Evolutionary conservation across 305 asterid genomes (phyloP).

Genomic region (Plantago coronopus): DNA sequence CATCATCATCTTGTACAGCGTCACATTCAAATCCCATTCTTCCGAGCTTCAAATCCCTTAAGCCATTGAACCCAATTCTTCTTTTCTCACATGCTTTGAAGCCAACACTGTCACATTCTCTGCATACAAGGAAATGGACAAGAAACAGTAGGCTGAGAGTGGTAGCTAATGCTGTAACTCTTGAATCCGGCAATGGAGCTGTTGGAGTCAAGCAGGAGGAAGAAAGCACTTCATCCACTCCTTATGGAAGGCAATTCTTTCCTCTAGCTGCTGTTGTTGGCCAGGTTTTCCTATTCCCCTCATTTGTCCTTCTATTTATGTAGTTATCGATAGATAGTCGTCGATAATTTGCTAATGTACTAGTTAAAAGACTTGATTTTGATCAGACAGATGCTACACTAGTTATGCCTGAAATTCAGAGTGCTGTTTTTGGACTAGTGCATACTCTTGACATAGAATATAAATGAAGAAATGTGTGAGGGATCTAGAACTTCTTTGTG

Average conservation of each 20-base stretch:
- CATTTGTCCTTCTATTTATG: no score
- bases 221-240: constrained; percentile 24
- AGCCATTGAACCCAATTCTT: constrained; percentile 33
- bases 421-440: no score
- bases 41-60: constrained; percentile 23
- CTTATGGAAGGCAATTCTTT: constrained; percentile 72
- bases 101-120: constrained; percentile 25
- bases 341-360: neutral
- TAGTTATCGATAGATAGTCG: neutral
- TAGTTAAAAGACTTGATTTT: no score
- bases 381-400: no score
- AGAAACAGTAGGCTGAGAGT: constrained; percentile 33
- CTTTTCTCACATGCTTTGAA: constrained; percentile 33
- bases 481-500: no score
- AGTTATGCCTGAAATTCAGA: no score
- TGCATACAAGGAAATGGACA: constrained; percentile 4
- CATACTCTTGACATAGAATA: no score
- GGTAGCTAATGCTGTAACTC: constrained; percentile 61
- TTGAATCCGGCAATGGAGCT: constrained; percentile 77
- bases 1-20: constrained; percentile 23
- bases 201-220: constrained; percentile 33
- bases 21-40: constrained; percentile 21
- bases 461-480: no score
- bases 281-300: constrained; percentile 47
- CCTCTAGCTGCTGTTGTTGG: constrained; percentile 98